phyloP scores from a whole-genome alignment of 345 rosid genomes.

The Odontarrhena argentea region DNA sequence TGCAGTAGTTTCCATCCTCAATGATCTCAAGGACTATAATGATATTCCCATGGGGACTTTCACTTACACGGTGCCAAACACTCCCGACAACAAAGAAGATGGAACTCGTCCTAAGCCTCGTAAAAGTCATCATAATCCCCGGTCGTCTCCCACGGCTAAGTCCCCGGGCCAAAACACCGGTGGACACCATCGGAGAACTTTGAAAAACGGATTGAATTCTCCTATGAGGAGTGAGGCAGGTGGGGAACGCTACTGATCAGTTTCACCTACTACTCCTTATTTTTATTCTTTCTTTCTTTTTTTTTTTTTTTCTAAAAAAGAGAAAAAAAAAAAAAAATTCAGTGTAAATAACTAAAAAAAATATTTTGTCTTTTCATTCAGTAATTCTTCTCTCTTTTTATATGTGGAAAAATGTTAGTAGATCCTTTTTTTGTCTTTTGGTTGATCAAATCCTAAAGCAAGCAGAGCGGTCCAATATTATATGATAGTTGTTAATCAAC shows the following conservation, averaged over 20 bases:
- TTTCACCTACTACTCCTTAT: slow-evolving; percentile 22
- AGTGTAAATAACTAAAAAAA: slow-evolving; percentile 21
- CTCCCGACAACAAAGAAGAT: slow-evolving; percentile 30
- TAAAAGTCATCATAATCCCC: slow-evolving; percentile 36
- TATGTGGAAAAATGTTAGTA: no score
- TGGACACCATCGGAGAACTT: slow-evolving; percentile 40
- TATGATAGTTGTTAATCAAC: no score
- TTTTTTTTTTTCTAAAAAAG: no score
- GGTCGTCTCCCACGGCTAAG: slow-evolving; percentile 37
- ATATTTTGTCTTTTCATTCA: neutral
- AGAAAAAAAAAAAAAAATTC: neutral
- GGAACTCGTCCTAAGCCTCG: slow-evolving; percentile 44
- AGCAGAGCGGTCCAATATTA: no score
- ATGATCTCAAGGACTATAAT: slow-evolving; percentile 57
- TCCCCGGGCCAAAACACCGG: slow-evolving; percentile 24
- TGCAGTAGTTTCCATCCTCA: slow-evolving; percentile 58
- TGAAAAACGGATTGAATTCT: slow-evolving; percentile 44
- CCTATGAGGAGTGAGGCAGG: slow-evolving; percentile 48
- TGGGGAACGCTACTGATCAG: slow-evolving; percentile 39
- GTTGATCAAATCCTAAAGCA: no score
- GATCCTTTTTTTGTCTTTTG: no score
- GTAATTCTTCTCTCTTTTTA: no score
- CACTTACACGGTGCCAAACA: slow-evolving; percentile 60
- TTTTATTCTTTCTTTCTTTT: neutral
- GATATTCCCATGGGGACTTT: slow-evolving; percentile 67